These are phyloP conservation scores for Ascochyta rabiei DNA, from an alignment of 2,329 filamentous ascomycete species.

Conservation along the genomic window DNA sequence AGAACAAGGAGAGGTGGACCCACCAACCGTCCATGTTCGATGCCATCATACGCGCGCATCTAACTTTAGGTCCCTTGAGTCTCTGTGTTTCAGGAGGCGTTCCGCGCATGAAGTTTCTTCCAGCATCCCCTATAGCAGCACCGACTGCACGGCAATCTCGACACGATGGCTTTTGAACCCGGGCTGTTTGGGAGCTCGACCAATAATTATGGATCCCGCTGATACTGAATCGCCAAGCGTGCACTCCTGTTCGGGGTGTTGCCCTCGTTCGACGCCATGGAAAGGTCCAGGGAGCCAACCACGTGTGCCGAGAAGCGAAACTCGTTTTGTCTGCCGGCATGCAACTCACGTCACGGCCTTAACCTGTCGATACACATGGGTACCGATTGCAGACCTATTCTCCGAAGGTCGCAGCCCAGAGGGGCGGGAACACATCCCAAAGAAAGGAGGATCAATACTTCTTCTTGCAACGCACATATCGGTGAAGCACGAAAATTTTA, in stretches of 20 bases:
- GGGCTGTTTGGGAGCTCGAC: slow-evolving; percentile 1
- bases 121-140: slow-evolving; percentile 9
- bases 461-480: slow-evolving; percentile 2
- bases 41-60: slow-evolving; percentile 12
- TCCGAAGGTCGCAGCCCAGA: slow-evolving; percentile 1
- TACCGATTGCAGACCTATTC: slow-evolving; percentile 1
- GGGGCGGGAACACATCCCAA: not conserved
- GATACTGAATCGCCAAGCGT: not conserved
- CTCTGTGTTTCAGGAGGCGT: slow-evolving; percentile 11
- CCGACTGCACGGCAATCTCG: slow-evolving; percentile 16
- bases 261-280: slow-evolving; percentile 9
- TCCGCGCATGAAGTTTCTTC: slow-evolving; percentile 12
- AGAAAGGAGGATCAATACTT: slow-evolving; percentile 14
- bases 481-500: slow-evolving; percentile 8
- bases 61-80: slow-evolving; percentile 13
- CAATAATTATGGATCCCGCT: slow-evolving; percentile 1
- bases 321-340: slow-evolving; percentile 14
- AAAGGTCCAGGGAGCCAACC: slow-evolving; percentile 12
- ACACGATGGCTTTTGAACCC: not conserved
- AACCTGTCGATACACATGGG: slow-evolving; percentile 4
- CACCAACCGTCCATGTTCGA: slow-evolving; percentile 3
- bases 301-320: slow-evolving; percentile 17
- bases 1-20: slow-evolving; percentile 9
- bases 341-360: slow-evolving; percentile 13
- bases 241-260: slow-evolving; percentile 1